Base-by-base conservation (phyloP, 441 rosid genomes). In the Syzygium malaccense region DNA sequence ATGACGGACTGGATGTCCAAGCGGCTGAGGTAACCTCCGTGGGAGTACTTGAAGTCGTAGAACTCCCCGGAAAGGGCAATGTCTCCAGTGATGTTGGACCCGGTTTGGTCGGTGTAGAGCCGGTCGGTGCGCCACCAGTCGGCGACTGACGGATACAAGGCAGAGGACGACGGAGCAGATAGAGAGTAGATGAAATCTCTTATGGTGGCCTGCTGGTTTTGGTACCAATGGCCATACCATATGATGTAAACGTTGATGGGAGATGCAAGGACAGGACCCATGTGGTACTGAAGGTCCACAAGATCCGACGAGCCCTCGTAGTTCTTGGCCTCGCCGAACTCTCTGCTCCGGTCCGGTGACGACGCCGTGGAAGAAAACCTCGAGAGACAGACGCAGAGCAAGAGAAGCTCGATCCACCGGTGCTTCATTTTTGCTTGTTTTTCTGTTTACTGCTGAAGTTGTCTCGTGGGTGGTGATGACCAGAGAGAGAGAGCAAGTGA, bases 151-250 rank as follows among this genome's bases (percentile, higher is more conserved):
- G 96, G 98, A 86, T 91, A 90, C 15, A 94, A 85, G 58, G 94
- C 88, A 3, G 89, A 87, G 33, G 91, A 62, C 1, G 88, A 30
- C 32, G 96, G 86, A 49, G 93, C 87, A 87, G 96, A 95, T 33
- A 94, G 88, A 45, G 96, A 95, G 85, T 87, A 89, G 55, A 95
- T 18, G 91, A 95, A 95, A 87, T 94, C 96, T 91, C 93, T 92
- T 37, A 95, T 92, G 25, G 93, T 91, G 66, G 92, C 87, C 88
- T 93, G 95, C 68, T 95, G 95, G 89, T 91, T 86, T 80, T 87
- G 92, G 87, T 88, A 91, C 98, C 98, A 95, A 25, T 87, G 93
- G 86, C 98, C 96, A 91, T 94, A 95, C 96, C 96, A 95, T 88
- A 95, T 92, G 48, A 95, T 90, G 89, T 93, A 94, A 85, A 95